These are phyloP conservation scores for Naematelia encephala DNA, from an alignment of 768 basidiomycete genomes.

Conservation along the genomic window DNA sequence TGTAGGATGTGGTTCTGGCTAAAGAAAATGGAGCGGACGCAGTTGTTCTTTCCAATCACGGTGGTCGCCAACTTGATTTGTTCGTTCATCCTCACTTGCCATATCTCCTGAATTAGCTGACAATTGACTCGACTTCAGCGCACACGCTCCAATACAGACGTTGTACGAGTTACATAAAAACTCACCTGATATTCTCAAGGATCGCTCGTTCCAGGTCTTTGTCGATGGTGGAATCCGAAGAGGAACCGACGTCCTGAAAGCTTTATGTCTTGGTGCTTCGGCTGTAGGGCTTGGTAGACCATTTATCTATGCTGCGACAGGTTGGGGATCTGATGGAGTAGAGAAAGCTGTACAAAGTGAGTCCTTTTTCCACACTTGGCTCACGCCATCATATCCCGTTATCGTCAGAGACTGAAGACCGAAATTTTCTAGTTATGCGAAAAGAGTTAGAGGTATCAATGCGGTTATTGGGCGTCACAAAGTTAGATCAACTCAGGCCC, in stretches of 20 bases:
- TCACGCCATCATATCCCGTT: not conserved
- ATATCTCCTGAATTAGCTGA: no score
- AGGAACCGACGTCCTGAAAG: slow-evolving; percentile 57
- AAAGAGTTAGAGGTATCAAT: slow-evolving; percentile 74
- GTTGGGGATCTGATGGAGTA: slow-evolving; percentile 39
- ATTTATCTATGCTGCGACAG: slow-evolving; percentile 66
- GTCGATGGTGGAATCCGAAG: slow-evolving; percentile 56
- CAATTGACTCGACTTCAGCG: slow-evolving; percentile 53
- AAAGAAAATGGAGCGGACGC: slow-evolving; percentile 53
- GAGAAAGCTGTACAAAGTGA: slow-evolving; percentile 36
- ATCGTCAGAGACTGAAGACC: no score
- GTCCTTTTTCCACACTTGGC: slow-evolving; percentile 4
- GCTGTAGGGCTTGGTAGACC: slow-evolving; percentile 82
- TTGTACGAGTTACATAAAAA: slow-evolving; percentile 53
- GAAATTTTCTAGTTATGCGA: slow-evolving; percentile 56
- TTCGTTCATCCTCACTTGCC: slow-evolving; percentile 16
- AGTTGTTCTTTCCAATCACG: slow-evolving; percentile 53
- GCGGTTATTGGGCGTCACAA: slow-evolving; percentile 67
- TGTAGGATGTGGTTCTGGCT: slow-evolving; percentile 42
- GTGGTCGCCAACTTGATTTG: slow-evolving; percentile 66
- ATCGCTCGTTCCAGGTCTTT: slow-evolving; percentile 53
- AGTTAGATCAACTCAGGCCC: slow-evolving; percentile 63
- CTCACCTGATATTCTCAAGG: slow-evolving; percentile 53
- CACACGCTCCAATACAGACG: slow-evolving; percentile 69
- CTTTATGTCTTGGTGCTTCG: slow-evolving; percentile 63